Percentiles rank a stretch among this genome's conserved stretches.
phyloP scores from a whole-genome alignment of 257 asterid species.

The Solanum pimpinellifolium region DNA sequence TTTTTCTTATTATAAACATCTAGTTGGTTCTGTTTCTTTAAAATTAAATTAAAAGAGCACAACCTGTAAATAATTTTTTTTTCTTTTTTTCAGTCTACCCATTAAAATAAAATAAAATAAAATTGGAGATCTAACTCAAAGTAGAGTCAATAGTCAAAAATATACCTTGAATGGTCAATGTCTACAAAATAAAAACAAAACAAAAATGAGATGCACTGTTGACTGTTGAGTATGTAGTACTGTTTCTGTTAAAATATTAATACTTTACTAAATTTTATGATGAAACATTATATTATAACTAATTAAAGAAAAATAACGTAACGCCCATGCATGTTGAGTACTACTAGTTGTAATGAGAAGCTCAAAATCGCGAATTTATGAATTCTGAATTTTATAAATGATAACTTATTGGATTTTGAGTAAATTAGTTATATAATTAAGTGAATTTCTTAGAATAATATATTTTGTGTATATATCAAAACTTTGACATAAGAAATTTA shows the following conservation, averaged over 20 bases:
- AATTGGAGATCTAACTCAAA: neutral
- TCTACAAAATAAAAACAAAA: neutral
- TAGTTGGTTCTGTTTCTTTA: neutral
- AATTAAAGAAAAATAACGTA: neutral
- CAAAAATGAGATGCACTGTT: neutral
- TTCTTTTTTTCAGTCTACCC: neutral
- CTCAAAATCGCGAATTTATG: neutral
- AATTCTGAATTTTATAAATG: neutral
- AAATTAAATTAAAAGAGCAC: neutral
- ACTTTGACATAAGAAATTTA: neutral
- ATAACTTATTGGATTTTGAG: neutral
- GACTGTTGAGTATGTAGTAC: neutral
- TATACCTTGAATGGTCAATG: neutral
- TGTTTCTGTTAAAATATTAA: neutral
- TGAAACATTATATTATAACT: neutral
- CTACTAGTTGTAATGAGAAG: neutral
- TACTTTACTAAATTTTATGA: neutral
- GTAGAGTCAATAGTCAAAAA: neutral
- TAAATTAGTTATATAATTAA: neutral
- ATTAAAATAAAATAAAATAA: neutral
- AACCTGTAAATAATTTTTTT: neutral
- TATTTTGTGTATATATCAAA: no score
- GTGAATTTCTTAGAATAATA: neutral
- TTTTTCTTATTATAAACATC: neutral
- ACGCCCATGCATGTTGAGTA: neutral